phyloP scores from a whole-genome alignment of 495 filamentous ascomycete species.

The Penicillium canariense region DNA sequence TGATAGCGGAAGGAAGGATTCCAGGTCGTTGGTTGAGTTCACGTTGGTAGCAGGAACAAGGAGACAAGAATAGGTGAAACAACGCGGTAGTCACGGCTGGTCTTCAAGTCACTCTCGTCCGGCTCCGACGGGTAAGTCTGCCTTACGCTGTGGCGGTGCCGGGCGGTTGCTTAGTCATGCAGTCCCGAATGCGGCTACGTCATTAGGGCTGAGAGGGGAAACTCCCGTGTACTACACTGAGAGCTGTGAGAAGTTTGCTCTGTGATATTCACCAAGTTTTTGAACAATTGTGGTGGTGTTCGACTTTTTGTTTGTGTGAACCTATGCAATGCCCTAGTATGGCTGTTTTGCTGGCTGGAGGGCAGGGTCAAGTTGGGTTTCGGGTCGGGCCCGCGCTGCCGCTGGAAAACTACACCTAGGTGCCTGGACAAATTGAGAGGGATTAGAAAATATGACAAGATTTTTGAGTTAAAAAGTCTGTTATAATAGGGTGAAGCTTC shows the following conservation, averaged over 20 bases:
- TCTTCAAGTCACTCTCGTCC: neutral
- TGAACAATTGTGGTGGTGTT: too few species aligned
- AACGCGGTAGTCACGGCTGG: neutral
- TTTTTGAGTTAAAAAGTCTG: neutral
- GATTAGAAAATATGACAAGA: neutral
- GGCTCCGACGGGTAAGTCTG: constrained; percentile 8
- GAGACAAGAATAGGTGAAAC: neutral
- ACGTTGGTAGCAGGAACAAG: neutral
- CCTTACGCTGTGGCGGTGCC: constrained; percentile 20
- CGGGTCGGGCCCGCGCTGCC: neutral
- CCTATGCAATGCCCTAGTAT: too few species aligned
- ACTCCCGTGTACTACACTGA: neutral
- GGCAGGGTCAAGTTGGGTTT: neutral
- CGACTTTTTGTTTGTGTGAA: too few species aligned
- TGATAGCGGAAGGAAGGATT: neutral
- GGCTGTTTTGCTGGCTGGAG: neutral
- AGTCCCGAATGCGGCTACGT: constrained; percentile 26
- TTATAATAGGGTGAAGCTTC: too few species aligned
- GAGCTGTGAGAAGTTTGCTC: too few species aligned
- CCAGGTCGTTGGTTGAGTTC: neutral
- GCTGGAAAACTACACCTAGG: neutral
- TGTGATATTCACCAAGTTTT: too few species aligned
- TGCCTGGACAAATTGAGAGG: neutral
- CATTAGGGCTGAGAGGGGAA: constrained; percentile 10
- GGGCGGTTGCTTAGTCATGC: constrained; percentile 11